Conservation (phyloP, 2,329 filamentous ascomycete genomes). For the Fusarium buxicola region DNA sequence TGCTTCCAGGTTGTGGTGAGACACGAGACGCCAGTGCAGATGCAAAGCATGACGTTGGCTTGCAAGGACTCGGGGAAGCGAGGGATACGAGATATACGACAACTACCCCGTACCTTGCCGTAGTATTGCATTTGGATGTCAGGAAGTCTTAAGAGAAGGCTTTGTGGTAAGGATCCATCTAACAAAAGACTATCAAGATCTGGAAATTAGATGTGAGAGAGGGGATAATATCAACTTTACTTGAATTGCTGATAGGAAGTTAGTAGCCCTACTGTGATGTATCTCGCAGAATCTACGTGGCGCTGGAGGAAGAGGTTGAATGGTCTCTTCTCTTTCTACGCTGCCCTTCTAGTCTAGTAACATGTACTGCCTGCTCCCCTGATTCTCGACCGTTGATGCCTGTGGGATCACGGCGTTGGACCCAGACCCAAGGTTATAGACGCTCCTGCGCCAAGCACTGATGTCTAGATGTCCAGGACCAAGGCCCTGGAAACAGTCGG, state of each 20-base stretch:
- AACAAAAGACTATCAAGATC: too few relatives aligned
- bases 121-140: background rate
- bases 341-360: background rate
- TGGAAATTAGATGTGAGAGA: too few relatives aligned
- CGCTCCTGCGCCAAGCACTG: background rate
- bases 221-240: too few relatives aligned
- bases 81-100: background rate
- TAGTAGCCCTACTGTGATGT: too few relatives aligned
- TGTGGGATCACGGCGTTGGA: background rate
- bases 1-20: slow-evolving; percentile 17
- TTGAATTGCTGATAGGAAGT: too few relatives aligned
- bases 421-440: background rate
- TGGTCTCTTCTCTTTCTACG: background rate
- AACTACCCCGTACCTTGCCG: background rate
- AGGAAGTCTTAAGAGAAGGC: background rate
- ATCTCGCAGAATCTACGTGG: too few relatives aligned
- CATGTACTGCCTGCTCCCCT: background rate
- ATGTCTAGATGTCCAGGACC: background rate
- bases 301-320: too few relatives aligned
- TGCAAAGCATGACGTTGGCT: background rate
- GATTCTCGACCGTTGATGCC: slow-evolving; percentile 1
- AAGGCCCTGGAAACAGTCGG: slow-evolving; percentile 18
- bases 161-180: background rate
- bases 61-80: background rate
- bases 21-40: background rate